Conservation (phyloP, 2,329 filamentous ascomycete genomes). For the Cladobotryum mycophilum region DNA sequence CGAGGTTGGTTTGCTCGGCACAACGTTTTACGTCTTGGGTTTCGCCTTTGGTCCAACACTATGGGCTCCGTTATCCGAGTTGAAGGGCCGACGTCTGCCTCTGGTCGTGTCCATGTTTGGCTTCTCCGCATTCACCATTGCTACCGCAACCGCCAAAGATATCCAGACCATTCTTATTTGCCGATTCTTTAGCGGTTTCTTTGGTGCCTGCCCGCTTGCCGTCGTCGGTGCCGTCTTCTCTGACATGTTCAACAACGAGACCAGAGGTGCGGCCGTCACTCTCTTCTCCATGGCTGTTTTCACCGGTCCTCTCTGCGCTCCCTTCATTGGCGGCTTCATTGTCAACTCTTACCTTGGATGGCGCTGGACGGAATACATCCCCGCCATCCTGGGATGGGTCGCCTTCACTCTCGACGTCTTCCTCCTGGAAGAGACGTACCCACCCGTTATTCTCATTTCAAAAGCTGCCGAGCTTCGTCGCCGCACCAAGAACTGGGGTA, state of each 20-base stretch:
- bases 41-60: constrained; percentile 67
- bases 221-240: constrained; percentile 66
- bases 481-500: constrained; percentile 62
- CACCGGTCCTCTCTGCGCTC: constrained; percentile 59
- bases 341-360: constrained; percentile 57
- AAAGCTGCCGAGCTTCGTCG: constrained; percentile 58
- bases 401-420: constrained; percentile 54
- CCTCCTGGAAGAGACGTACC: constrained; percentile 64
- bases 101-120: constrained; percentile 58
- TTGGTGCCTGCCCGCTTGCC: constrained; percentile 62
- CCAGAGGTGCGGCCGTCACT: constrained; percentile 45
- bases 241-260: constrained; percentile 63
- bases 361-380: constrained; percentile 66
- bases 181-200: constrained; percentile 69
- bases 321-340: constrained; percentile 65
- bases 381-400: constrained; percentile 55
- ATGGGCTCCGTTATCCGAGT: constrained; percentile 68
- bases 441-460: constrained; percentile 55
- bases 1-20: constrained; percentile 58
- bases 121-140: constrained; percentile 63
- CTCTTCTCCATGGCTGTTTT: constrained; percentile 50
- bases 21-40: constrained; percentile 64
- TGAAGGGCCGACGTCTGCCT: constrained; percentile 60
- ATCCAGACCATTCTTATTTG: constrained; percentile 64
- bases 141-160: constrained; percentile 58